Conservation (phyloP, 345 rosid species). For the Eucalyptus cladocalyx region DNA sequence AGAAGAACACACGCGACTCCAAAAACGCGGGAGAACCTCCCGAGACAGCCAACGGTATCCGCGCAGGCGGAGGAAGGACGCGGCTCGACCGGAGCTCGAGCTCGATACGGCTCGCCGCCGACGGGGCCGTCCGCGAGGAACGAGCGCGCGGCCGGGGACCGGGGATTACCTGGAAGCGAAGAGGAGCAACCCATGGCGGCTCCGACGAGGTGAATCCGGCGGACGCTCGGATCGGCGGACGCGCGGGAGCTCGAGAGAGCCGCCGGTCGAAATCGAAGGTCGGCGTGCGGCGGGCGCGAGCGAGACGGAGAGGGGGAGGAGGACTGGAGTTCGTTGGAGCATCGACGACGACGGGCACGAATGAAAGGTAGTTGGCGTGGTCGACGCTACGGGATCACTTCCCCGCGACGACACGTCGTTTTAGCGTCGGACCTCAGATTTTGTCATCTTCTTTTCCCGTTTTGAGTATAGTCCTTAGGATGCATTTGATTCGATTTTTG, state of each 20-base stretch:
- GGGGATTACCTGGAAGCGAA: slow-evolving; percentile 65
- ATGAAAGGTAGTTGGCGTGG: neutral
- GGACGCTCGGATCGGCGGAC: neutral
- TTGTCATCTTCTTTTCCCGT: neutral
- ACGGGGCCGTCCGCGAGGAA: neutral
- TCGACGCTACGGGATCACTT: neutral
- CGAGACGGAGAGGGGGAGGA: neutral
- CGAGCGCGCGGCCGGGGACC: neutral
- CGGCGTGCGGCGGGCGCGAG: neutral
- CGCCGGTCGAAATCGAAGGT: neutral
- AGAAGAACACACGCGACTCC: neutral
- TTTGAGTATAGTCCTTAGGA: neutral
- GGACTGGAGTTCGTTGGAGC: neutral
- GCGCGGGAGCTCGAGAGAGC: neutral
- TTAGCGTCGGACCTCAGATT: neutral
- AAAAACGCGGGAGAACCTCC: neutral
- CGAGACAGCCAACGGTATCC: neutral
- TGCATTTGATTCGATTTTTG: neutral
- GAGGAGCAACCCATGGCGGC: slow-evolving; percentile 75
- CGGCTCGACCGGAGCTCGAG: neutral
- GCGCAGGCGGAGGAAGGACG: neutral
- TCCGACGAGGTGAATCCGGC: neutral
- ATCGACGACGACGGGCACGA: neutral
- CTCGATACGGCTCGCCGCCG: neutral
- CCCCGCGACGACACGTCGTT: neutral